phyloP scores from a whole-genome alignment of 352 stramenopile species.

The Globisporangium perplexum region DNA sequence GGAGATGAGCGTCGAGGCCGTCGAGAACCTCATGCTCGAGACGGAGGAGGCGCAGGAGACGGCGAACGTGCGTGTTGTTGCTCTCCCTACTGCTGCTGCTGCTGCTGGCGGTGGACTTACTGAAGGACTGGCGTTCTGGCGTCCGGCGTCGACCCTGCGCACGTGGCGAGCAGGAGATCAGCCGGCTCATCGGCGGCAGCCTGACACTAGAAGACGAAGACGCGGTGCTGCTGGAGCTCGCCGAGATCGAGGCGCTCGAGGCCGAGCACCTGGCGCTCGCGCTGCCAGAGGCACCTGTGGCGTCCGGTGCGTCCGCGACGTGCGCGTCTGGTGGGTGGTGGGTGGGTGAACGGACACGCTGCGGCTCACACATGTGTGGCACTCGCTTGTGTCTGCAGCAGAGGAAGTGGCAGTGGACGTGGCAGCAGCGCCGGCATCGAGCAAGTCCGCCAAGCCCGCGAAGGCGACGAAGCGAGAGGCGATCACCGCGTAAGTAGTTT shows the following conservation, averaged over 20 bases:
- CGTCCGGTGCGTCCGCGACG: not conserved
- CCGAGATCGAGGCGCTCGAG: conserved; percentile 78
- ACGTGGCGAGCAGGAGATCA: conserved; percentile 84
- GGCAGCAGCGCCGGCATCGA: not conserved
- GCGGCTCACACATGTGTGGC: too few species aligned
- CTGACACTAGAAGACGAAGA: conserved; percentile 84
- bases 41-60: conserved; percentile 80
- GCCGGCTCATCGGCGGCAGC: conserved; percentile 65
- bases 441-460: not conserved
- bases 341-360: not conserved
- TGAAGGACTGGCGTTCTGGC: too few species aligned
- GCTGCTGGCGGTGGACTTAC: not conserved
- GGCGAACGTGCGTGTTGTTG: conserved; percentile 45
- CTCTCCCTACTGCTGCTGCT: too few species aligned
- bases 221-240: conserved; percentile 76
- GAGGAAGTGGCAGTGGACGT: not conserved
- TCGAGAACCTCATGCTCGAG: conserved; percentile 87
- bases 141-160: too few species aligned
- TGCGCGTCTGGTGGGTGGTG: not conserved
- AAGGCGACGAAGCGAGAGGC: not conserved
- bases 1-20: conserved; percentile 85
- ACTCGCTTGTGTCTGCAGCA: not conserved
- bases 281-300: conserved; percentile 53
- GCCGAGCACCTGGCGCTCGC: conserved; percentile 38
- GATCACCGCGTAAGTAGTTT: conserved; percentile 1